Percentiles rank a stretch among this genome's conserved stretches.
These are phyloP conservation scores for Marchantia paleacea DNA, from an alignment of 225 moss, liverwort and hornwort species.

Conservation along the genomic window DNA sequence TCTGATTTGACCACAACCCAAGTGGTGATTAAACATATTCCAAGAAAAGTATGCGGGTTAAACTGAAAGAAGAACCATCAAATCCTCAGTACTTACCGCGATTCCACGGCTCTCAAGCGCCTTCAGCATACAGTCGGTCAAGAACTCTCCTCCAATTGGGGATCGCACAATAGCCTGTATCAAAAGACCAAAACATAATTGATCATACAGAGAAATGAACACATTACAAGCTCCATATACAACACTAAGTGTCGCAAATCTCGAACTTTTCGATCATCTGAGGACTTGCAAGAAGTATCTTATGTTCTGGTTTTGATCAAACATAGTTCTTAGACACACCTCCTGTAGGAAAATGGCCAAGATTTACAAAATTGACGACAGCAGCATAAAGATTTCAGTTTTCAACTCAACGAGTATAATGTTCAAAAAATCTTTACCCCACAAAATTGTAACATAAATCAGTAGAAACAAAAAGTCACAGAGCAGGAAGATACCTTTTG, in stretches of 20 bases:
- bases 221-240: background rate
- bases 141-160: conserved; percentile 81
- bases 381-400: no score
- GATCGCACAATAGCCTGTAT: conserved; percentile 74
- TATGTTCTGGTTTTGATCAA: no score
- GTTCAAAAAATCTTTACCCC: no score
- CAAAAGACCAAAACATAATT: background rate
- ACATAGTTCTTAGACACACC: no score
- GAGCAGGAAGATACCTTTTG: conserved; percentile 60
- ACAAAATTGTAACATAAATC: no score
- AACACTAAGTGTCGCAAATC: background rate
- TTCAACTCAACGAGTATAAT: no score
- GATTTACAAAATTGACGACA: no score
- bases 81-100: conserved; percentile 40
- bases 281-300: no score
- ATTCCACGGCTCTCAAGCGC: conserved; percentile 69
- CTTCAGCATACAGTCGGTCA: conserved; percentile 84
- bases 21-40: background rate
- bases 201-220: background rate
- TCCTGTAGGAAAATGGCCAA: no score
- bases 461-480: no score
- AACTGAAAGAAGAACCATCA: background rate
- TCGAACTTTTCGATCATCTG: no score
- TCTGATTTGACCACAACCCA: background rate
- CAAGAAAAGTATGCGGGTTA: background rate